Evolutionary conservation across 345 rosid species (phyloP), one percentile per base, ranked within the genome.

Genomic region (Anacardium occidentale): DNA sequence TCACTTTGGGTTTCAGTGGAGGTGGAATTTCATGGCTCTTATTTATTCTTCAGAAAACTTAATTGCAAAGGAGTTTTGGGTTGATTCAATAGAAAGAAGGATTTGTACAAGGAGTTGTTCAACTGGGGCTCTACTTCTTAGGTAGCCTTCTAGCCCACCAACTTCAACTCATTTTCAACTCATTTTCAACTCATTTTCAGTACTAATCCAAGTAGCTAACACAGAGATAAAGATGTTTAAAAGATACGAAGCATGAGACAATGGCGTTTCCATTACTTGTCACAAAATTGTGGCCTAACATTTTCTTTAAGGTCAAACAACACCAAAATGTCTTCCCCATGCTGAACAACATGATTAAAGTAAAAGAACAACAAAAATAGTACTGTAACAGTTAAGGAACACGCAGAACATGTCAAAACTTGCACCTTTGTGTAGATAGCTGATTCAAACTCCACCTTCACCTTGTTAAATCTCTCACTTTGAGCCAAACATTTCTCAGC

Each of bases 401-500:
- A 58, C 18, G 68, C 45, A 14, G 64, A 56, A 50, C 51, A 66
- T 29, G 57, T 67, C 9, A 62, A 68, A 42, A 56, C 55, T 51
- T 73, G 47, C 40, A 82, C 98, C 91, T 94, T 92, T 44, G 90
- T 82, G 78, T 94, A 94, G 69, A 85, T 80, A 68, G 86, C 92
- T 71, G 81, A 77, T 77, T 92, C 95, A 73, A 94, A 92, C 70
- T 90, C 93, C 50, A 14, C 62, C 78, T 88, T 94, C 78, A 89
- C 94, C 15, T 66, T 76, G 75, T 76, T 71, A 74, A 84, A 75
- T 67, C 69, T 88, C 79, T 89, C 90, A 59, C 94, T 83, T 79
- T 94, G 97, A 0, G 77, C 82, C 68, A 92, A 71, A 64, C 97
- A 94, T 76, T 85, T 94, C 84, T 94, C 97, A 0, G 97, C 93